Base-by-base conservation (phyloP, 1,139 yeast species). In the Pichia sp. region DNA sequence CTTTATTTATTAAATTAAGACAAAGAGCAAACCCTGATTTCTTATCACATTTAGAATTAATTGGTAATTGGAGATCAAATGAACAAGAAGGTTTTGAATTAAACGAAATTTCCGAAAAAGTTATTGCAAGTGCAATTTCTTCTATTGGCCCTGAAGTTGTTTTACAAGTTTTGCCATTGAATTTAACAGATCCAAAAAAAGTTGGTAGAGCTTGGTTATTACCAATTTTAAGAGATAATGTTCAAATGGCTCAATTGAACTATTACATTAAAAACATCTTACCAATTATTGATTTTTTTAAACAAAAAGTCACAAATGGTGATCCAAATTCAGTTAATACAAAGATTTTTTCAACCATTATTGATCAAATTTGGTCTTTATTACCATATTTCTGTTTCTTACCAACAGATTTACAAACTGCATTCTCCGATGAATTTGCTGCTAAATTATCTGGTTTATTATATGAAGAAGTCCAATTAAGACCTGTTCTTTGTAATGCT, bases 161-260 rank as follows among this genome's bases (percentile, higher is more conserved):
- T 3, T 66, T 91, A 46, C 64, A 76, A 38, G 68, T 75, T 8
- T 70, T 91, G 33, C 98, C 98, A 9, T 70, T 91, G 57, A 87
- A 89, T 57, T 70, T 91, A 54, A 65, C 71, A 22, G 68, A 70
- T 35, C 68, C 78, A 5, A 61, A 68, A 18, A 65, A 66, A 16
- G 63, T 63, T 19, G 95, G 95, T 37, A 77, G 97, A 61, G 96
- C 96, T 37, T 91, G 97, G 97, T 59, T 91, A 53, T 72, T 91
- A 49, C 98, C 98, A n/a, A 61, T 93, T 28, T 73, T 91, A 48
- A 81, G 97, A 64, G 96, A 89, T 54, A 79, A 85, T 55, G 84
- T 87, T 23, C 74, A 80, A 52, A 74, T 77, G 56, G 82, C 96
- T 1, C 71, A 74, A 43, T 68, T 93, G 42, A 68, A 72, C 0